Evolutionary conservation across 768 basidiomycete species (phyloP), one percentile per base, ranked within the genome.

Genomic region (Xerocomellus amylosporus): DNA sequence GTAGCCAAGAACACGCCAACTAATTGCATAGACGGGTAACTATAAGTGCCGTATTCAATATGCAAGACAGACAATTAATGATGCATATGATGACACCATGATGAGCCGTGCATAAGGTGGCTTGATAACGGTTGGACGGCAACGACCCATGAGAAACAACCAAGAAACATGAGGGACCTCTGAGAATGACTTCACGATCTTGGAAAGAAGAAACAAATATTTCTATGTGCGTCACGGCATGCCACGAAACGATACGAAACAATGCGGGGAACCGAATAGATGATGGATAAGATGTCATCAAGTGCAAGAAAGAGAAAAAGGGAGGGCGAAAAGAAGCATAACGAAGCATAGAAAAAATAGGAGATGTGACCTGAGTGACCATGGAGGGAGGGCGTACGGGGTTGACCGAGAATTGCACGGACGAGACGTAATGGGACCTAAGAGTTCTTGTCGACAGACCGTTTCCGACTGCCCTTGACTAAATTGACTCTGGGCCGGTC

Each of bases 161-260:
- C 62, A 45, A 62, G 48, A 57, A 38, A 54, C 59, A 51, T 48
- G 59, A 52, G 24, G 4, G 5, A 26, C 59, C 61, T 41, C 53
- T 51, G 44, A 49, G 56, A 55, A 61, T 44, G 49, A 61, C 17
- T 43, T 52, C 44, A 47, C n/a, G 19, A 54, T 38, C 37, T 31
- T 48, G 51, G 37, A 51, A 38, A 19, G 36, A 38, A 22, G 36
- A 43, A 51, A 31, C 39, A 24, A 40, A 34, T 34, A 55, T 46
- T 36, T 66, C 59, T 71, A 71, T 54, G 58, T 64, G 64, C 56
- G 62, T 57, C 49, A 71, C 67, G 58, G 55, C 60, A 62, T 66
- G 51, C 60, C 45, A 69, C 37, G 15, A 60, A 62, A 54, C 33
- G 54, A 51, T 45, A 69, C 37, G 15, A 60, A 62, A 54, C 33